These are phyloP conservation scores for Pseudoperonospora humuli DNA, from an alignment of 352 stramenopile species.

Conservation along the genomic window DNA sequence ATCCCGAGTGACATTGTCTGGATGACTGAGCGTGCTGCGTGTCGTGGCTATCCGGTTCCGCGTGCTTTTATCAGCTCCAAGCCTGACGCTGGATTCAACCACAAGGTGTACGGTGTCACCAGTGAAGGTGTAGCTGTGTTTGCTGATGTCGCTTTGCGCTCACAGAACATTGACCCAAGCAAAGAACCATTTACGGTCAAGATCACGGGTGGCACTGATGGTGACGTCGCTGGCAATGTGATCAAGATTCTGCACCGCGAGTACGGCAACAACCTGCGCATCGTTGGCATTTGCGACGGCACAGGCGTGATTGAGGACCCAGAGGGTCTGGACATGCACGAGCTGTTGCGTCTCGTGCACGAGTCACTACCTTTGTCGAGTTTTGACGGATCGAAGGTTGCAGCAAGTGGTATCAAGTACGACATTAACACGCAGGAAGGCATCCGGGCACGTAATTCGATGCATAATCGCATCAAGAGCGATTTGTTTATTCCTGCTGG, in stretches of 20 bases:
- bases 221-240: constrained; percentile 96
- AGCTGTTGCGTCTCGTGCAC: constrained; percentile 93
- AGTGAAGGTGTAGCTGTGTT: constrained; percentile 80
- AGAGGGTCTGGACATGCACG: constrained; percentile 89
- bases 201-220: constrained; percentile 94
- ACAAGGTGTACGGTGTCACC: constrained; percentile 84
- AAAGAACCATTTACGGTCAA: constrained; percentile 73
- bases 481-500: constrained; percentile 81
- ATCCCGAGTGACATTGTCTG: constrained; percentile 69
- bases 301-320: constrained; percentile 93
- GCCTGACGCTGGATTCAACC: constrained; percentile 75
- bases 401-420: constrained; percentile 64
- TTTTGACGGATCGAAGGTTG: constrained; percentile 44
- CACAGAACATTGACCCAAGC: constrained; percentile 68
- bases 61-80: constrained; percentile 84
- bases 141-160: constrained; percentile 63
- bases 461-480: constrained; percentile 94
- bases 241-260: constrained; percentile 96
- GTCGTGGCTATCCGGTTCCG: constrained; percentile 69
- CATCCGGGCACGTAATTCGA: constrained; percentile 93
- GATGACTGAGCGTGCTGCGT: constrained; percentile 79
- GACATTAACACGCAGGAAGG: constrained; percentile 69
- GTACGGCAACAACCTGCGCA: constrained; percentile 87
- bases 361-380: constrained; percentile 85
- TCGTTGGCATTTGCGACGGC: constrained; percentile 89